Evolutionary conservation across 306 rosid species (phyloP).

Genomic region (Pachyrhizus erosus): DNA sequence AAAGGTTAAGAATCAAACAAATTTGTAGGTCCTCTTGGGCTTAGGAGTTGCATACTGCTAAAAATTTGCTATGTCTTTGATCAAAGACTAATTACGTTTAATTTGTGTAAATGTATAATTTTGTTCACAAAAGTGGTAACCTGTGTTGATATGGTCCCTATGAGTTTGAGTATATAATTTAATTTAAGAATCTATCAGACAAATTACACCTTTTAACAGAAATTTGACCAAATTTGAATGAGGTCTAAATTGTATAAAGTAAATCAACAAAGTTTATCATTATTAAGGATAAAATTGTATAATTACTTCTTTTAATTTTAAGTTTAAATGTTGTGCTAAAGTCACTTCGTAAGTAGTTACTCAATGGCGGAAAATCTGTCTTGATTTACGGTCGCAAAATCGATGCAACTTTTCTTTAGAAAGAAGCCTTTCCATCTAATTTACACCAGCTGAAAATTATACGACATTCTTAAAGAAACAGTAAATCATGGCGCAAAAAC

Average conservation of each 20-base stretch:
- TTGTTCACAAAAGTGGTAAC: neutral
- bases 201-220: neutral
- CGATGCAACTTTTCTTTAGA: too few species aligned
- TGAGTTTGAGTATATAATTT: neutral
- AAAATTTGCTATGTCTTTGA: neutral
- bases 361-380: too few species aligned
- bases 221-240: neutral
- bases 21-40: neutral
- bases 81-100: neutral
- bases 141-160: too few species aligned
- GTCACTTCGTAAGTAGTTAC: neutral
- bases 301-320: neutral
- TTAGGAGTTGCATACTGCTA: neutral
- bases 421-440: neutral
- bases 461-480: neutral
- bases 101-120: neutral
- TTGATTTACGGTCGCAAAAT: too few species aligned
- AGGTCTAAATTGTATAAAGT: neutral
- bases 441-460: neutral
- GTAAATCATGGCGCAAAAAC: neutral
- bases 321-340: neutral
- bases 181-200: neutral
- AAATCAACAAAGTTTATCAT: neutral
- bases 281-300: neutral
- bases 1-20: neutral